A percentile compares a stretch with the other conserved stretches of the same genome.
These are phyloP conservation scores for Fusarium incarnatum DNA, from an alignment of 2,329 filamentous ascomycete genomes.

Conservation along the genomic window DNA sequence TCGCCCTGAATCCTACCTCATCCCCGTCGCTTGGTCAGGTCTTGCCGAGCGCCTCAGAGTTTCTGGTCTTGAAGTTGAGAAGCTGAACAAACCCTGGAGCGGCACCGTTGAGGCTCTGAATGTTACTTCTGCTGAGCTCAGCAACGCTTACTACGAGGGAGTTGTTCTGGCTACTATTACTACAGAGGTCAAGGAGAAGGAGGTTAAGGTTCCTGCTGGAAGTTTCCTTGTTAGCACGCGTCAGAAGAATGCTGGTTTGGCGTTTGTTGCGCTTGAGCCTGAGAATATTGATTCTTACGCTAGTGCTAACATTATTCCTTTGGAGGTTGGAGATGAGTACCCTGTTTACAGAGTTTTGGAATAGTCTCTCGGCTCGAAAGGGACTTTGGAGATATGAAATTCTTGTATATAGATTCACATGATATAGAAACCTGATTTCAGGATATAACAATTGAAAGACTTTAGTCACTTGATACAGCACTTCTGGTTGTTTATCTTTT, in stretches of 20 bases:
- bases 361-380: rapidly evolving
- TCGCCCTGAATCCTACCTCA: conserved; percentile 48
- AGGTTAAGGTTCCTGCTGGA: conserved; percentile 45
- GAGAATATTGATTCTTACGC: conserved; percentile 51
- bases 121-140: conserved; percentile 39
- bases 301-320: conserved; percentile 48
- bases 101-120: conserved; percentile 48
- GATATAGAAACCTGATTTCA: background rate
- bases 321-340: conserved; percentile 48
- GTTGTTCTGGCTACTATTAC: conserved; percentile 40
- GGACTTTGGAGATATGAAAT: background rate
- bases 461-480: background rate
- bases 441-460: background rate
- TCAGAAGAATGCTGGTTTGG: conserved; percentile 49
- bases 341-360: conserved; percentile 44
- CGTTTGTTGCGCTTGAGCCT: conserved; percentile 48
- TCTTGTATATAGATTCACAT: background rate
- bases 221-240: conserved; percentile 50
- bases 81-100: conserved; percentile 34
- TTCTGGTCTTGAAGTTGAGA: conserved; percentile 45
- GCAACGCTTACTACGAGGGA: conserved; percentile 46
- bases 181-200: conserved; percentile 25
- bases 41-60: conserved; percentile 44
- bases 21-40: conserved; percentile 47
- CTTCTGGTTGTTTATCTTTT: background rate